Percentiles rank a stretch among this genome's conserved stretches.
Conservation (phyloP, 2,329 filamentous ascomycete species). For the Thelonectria blattea region DNA sequence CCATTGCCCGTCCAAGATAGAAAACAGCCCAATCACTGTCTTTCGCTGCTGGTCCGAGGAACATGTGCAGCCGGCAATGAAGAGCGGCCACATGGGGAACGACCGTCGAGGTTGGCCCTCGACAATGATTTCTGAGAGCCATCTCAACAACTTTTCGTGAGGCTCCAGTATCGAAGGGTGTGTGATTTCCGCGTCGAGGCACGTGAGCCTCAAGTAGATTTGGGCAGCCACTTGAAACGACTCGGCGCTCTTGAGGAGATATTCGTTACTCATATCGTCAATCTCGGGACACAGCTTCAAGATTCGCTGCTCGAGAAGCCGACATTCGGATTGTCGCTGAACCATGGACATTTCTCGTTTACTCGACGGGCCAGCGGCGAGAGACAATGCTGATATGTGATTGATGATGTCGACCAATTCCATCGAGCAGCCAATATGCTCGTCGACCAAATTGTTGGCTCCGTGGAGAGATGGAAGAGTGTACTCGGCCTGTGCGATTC, state of each 20-base stretch:
- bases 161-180: conserved; percentile 21
- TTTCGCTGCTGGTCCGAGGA: conserved; percentile 33
- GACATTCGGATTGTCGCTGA: conserved; percentile 16
- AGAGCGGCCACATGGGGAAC: conserved; percentile 37
- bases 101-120: conserved; percentile 29
- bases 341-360: conserved; percentile 10
- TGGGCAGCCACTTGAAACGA: conserved; percentile 32
- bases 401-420: conserved; percentile 36
- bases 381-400: conserved; percentile 28
- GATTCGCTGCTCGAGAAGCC: conserved; percentile 25
- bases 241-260: conserved; percentile 30
- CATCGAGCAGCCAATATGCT: conserved; percentile 36
- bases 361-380: neutral
- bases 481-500: conserved; percentile 22
- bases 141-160: conserved; percentile 24
- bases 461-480: conserved; percentile 14
- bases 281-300: neutral
- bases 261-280: conserved; percentile 17
- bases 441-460: conserved; percentile 26
- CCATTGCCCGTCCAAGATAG: conserved; percentile 32
- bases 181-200: conserved; percentile 28
- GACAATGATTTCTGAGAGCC: conserved; percentile 30
- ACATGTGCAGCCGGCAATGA: conserved; percentile 34
- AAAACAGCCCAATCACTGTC: conserved; percentile 27
- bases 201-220: conserved; percentile 34